Evolutionary conservation across 257 asterid species (phyloP).

Genomic region (Solanum chiquidenum): DNA sequence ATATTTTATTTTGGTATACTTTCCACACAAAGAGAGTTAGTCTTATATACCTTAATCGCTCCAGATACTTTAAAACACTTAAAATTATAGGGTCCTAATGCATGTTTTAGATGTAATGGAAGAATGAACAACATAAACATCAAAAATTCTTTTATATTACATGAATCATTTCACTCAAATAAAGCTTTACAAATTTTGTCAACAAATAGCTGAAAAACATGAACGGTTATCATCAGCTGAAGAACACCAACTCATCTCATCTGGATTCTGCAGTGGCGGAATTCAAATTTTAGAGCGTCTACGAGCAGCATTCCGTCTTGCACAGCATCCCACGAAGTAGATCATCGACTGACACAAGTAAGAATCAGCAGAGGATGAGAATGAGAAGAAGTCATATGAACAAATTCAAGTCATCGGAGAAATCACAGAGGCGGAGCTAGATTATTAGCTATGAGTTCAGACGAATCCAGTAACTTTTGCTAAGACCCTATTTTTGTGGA

Average conservation of each 20-base stretch:
- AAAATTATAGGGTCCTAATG: background rate
- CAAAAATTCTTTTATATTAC: background rate
- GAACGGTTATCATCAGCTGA: background rate
- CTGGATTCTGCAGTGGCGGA: background rate
- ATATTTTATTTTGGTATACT: background rate
- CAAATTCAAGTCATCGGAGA: background rate
- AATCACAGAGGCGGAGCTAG: background rate
- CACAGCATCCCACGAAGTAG: slow-evolving; percentile 90
- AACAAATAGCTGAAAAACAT: background rate
- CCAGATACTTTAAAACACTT: background rate
- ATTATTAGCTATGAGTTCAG: background rate
- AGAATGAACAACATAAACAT: background rate
- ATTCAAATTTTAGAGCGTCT: slow-evolving; percentile 38
- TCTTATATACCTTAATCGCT: no score
- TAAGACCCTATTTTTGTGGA: background rate
- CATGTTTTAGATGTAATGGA: background rate
- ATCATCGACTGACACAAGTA: slow-evolving; percentile 39
- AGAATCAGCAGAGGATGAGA: background rate
- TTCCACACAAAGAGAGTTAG: background rate
- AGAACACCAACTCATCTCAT: background rate
- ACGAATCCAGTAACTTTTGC: background rate
- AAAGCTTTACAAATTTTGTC: background rate
- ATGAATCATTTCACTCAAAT: background rate
- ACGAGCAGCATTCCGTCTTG: slow-evolving; percentile 68
- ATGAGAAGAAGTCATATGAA: background rate